Base-by-base conservation (phyloP, 331 rosid species). In the Quercus lobata region DNA sequence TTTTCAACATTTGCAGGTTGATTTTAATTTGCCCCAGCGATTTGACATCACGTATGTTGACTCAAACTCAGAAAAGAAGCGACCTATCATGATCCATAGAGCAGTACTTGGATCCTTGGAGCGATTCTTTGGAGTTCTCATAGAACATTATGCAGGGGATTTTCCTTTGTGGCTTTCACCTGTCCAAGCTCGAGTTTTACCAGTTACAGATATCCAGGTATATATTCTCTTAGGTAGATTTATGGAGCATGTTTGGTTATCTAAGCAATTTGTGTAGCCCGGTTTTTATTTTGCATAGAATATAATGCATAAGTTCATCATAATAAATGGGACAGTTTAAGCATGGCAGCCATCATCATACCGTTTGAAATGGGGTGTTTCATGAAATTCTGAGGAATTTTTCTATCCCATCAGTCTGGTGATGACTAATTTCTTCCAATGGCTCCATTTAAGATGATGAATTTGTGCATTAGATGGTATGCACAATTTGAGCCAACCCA, bases 151-250 rank as follows among this genome's bases (percentile, higher is more conserved):
- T 87, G 98, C 98, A 18, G 97, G 99, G 55, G 98, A 95, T 79
- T 95, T 93, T 77, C 99, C 99, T 29, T 82, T 95, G 73, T 95
- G 98, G 99, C 98, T 95, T 75, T 91, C 99, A 57, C 99, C 99
- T 49, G 53, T 90, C 49, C 99, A 95, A 79, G 98, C 91, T 76
- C 96, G 97, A 71, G 86, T 95, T 76, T 79, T 95, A 79, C 99
- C 99, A n/a, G 98, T 95, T 35, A 91, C 98, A 0, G 98, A 95
- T 58, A 52, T 85, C 57, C 99, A 95, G 98, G 99, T 95, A 88
- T 27, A 35, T 35, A 68, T 35, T 61, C 60, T 74, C 30, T 57
- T 68, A 25, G 75, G 72, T 73, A 17, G 25, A 68, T 73, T 53
- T 71, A 25, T 61, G 16, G 32, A 30, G 57, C 6, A 34, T 24